Base-by-base conservation (phyloP, 495 filamentous ascomycete genomes). In the Paragyromitra xinjiangensis region DNA sequence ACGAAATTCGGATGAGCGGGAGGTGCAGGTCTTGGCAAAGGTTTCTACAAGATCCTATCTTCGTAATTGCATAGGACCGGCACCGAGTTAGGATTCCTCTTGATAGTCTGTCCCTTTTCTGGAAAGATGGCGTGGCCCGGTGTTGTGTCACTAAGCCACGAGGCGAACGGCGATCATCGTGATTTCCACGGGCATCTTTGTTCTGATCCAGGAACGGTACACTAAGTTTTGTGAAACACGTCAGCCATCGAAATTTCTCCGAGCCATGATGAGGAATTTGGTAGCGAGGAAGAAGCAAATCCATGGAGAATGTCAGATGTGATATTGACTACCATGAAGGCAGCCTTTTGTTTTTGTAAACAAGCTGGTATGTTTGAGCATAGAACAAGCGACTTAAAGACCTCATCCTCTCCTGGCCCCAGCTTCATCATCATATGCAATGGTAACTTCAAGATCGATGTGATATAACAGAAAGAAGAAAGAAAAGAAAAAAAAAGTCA, bases 331-430 rank as follows among this genome's bases (percentile, higher is more conserved):
- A 64, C 73, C 73, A 34, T 45, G 1, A n/a, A 24, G 40, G 58
- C 26, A 48, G 50, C n/a, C 59, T 22, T 77, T 58, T 61, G 50
- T 77, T 71, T 71, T 76, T 51, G 19, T 51, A 63, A 80, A 79
- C 48, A 59, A 80, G 79, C 79, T 81, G 78, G 78, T 78, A 71
- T 78, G 51, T 81, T 69, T 70, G 79, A 81, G 71, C 79, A 81
- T 44, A 16, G 78, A 78, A 73, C 59, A 51, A 81, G 78, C 79
- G 79, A 81, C 73, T 62, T 55, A 51, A 70, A 74, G 78, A 78
- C 79, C 79, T 81, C 79, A 26, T 69, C 71, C 73, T 81, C 74
- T 81, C 79, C 63, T 81, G 79, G 79, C 79, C 79, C 79, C 79
- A 81, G 78, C 79, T 78, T 81, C 73, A 71, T 81, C 79, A 81